phyloP scores from a whole-genome alignment of 495 filamentous ascomycete genomes.

The Aspergillus taichungensis region DNA sequence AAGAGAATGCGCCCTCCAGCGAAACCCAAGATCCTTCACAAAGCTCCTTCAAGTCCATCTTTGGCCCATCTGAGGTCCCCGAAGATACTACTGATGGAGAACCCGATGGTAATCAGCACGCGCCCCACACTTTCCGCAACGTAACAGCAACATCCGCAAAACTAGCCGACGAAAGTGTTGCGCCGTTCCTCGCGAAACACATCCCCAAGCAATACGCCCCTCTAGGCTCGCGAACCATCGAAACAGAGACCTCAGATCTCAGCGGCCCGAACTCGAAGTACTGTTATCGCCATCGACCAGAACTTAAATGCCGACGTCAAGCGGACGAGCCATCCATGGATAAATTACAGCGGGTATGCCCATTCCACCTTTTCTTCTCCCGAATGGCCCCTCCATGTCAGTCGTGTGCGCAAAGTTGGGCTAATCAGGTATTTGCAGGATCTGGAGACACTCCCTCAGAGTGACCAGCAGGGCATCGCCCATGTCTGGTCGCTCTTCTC shows the following conservation, averaged over 20 bases:
- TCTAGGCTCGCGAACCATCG: slow-evolving; percentile 32
- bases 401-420: slow-evolving; percentile 4
- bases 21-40: slow-evolving; percentile 1
- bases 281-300: slow-evolving; percentile 92
- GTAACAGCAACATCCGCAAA: slow-evolving; percentile 31
- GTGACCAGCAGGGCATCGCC: slow-evolving; percentile 86
- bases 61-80: slow-evolving; percentile 8
- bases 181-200: slow-evolving; percentile 77
- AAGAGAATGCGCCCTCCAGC: not conserved
- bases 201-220: slow-evolving; percentile 78
- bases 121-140: slow-evolving; percentile 11
- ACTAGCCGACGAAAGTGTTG: slow-evolving; percentile 49
- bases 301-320: slow-evolving; percentile 85
- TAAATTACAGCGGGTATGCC: slow-evolving; percentile 67
- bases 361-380: not conserved
- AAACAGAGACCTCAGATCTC: slow-evolving; percentile 21
- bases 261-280: slow-evolving; percentile 67
- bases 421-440: slow-evolving; percentile 43
- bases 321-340: slow-evolving; percentile 95
- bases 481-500: slow-evolving; percentile 97
- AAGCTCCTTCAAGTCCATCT: slow-evolving; percentile 14
- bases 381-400: not conserved
- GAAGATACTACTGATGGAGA: slow-evolving; percentile 12
- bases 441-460: slow-evolving; percentile 68
- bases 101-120: slow-evolving; percentile 16